Base-by-base conservation (phyloP, 371 early-diverging fungal species). In the Mycotypha africana region DNA sequence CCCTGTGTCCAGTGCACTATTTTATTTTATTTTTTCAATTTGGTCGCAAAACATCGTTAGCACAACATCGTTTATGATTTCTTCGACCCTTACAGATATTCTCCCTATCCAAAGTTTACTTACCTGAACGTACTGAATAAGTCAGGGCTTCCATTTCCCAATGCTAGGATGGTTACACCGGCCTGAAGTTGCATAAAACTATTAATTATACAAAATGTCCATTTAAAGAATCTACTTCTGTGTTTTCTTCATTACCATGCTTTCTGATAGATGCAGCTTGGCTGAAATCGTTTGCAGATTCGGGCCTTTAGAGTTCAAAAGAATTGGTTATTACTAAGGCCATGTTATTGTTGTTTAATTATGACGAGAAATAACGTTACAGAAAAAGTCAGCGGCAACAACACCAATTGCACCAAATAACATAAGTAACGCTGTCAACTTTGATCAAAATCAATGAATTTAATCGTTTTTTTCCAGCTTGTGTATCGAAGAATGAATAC, bases 71-170 rank as follows among this genome's bases (percentile, higher is more conserved):
- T 14, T 38, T 43, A 9, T n/a, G 23, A 10, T 15, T 10, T n/a
- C n/a, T n/a, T n/a, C n/a, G n/a, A n/a, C n/a, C n/a, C n/a, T n/a
- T n/a, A n/a, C n/a, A n/a, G n/a, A n/a, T n/a, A n/a, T n/a, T n/a
- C n/a, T n/a, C n/a, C n/a, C n/a, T n/a, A n/a, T n/a, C n/a, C n/a
- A n/a, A 20, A n/a, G 19, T 20, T 17, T 12, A 10, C n/a, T 21
- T 65, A 68, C 75, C 70, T 74, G 42, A 88, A 85, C 0, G 88
- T 90, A 34, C 84, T 77, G 46, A 91, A 86, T 40, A 91, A 50
- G 45, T 91, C 92, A 2, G 92, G 88, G 19, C 87, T 85, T 11
- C 86, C 91, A 58, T 91, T 92, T 10, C 92, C 92, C 30, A 91
- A 75, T 0, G 92, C 92, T 26, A 91, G 53, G 51, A 91, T 75